phyloP scores from a whole-genome alignment of 345 rosid species.

The Erysimum cheiranthoides region DNA sequence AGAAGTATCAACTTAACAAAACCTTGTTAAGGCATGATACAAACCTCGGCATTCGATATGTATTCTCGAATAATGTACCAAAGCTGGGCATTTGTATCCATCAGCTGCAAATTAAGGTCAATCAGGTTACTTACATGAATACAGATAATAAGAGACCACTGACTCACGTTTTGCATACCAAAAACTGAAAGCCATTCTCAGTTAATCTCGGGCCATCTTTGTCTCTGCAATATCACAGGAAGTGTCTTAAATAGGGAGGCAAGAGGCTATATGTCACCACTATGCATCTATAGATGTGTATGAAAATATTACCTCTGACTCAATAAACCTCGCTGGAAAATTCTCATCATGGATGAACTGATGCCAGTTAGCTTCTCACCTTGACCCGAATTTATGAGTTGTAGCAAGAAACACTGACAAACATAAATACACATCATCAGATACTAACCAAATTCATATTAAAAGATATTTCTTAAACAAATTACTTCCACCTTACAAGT shows the following conservation, averaged over 20 bases:
- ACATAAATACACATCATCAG: slow-evolving; percentile 47
- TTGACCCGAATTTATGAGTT: slow-evolving; percentile 84
- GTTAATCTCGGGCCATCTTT: slow-evolving; percentile 82
- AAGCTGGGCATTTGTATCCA: slow-evolving; percentile 98
- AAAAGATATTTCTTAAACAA: neutral
- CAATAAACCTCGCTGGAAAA: slow-evolving; percentile 91
- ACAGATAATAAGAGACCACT: slow-evolving; percentile 29
- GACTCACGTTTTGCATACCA: slow-evolving; percentile 63
- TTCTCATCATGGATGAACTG: slow-evolving; percentile 88
- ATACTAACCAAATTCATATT: slow-evolving; percentile 38
- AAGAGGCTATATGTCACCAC: slow-evolving; percentile 29
- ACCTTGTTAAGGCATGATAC: slow-evolving; percentile 28
- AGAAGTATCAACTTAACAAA: slow-evolving; percentile 30
- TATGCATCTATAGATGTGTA: slow-evolving; percentile 26
- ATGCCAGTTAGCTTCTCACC: slow-evolving; percentile 70
- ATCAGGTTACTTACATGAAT: slow-evolving; percentile 38
- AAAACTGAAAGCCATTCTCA: slow-evolving; percentile 96
- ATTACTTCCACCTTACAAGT: neutral
- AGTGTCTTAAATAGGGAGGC: slow-evolving; percentile 19
- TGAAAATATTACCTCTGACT: slow-evolving; percentile 61
- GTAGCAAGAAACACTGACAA: slow-evolving; percentile 87
- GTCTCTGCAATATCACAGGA: slow-evolving; percentile 58
- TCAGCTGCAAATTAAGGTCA: slow-evolving; percentile 62
- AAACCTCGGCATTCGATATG: slow-evolving; percentile 92
- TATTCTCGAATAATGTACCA: slow-evolving; percentile 98